Conservation (phyloP, 495 filamentous ascomycete genomes). For the Aspergillus hancockii region DNA sequence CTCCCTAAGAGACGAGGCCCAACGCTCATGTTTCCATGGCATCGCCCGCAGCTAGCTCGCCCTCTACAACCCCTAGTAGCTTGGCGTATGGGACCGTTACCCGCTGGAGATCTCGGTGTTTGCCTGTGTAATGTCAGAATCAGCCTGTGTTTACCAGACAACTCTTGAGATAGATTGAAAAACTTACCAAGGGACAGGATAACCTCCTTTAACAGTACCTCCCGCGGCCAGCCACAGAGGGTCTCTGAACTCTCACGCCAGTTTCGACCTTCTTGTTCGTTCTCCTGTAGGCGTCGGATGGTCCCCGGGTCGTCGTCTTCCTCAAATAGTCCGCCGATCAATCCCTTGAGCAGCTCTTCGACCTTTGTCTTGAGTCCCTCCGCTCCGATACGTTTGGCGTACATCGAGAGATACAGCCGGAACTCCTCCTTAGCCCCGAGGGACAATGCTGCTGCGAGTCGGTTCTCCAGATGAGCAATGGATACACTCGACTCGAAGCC, state of each 20-base stretch:
- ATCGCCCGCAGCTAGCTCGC: conserved; percentile 45
- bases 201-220: conserved; percentile 82
- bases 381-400: conserved; percentile 89
- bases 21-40: conserved; percentile 52
- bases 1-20: conserved; percentile 15
- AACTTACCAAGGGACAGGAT: conserved; percentile 87
- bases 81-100: conserved; percentile 89
- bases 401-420: conserved; percentile 89
- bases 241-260: conserved; percentile 51
- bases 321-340: conserved; percentile 70
- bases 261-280: conserved; percentile 58
- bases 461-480: conserved; percentile 93
- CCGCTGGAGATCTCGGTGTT: conserved; percentile 88
- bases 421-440: conserved; percentile 90
- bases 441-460: conserved; percentile 83
- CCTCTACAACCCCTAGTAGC: conserved; percentile 62
- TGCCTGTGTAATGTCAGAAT: conserved; percentile 56
- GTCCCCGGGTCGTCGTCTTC: conserved; percentile 46
- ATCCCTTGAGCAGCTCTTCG: conserved; percentile 79
- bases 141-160: not conserved
- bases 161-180: not conserved
- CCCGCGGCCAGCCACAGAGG: conserved; percentile 86
- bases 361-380: conserved; percentile 86
- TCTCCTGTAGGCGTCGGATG: conserved; percentile 49
- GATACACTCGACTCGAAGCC: conserved; percentile 87